phyloP scores from a whole-genome alignment of 2,329 filamentous ascomycete species.

The Epichloe gansuensis region DNA sequence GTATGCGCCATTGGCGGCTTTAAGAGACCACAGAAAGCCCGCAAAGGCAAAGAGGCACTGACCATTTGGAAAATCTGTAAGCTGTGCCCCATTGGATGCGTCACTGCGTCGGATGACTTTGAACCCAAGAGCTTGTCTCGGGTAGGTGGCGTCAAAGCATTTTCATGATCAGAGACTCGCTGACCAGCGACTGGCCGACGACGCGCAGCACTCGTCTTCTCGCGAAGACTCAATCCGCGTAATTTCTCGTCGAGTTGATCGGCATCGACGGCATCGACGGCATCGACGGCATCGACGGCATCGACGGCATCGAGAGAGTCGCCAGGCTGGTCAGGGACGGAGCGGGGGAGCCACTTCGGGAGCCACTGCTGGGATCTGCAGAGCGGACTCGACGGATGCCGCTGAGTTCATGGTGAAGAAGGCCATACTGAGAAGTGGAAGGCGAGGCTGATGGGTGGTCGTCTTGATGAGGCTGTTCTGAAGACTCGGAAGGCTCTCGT shows the following conservation, averaged over 20 bases:
- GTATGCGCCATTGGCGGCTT: no score
- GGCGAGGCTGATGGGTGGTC: constrained; percentile 22
- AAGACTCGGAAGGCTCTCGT: constrained; percentile 39
- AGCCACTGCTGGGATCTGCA: constrained; percentile 13
- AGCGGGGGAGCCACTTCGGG: constrained; percentile 25
- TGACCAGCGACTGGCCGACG: constrained; percentile 31
- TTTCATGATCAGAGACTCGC: constrained; percentile 49
- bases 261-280: constrained; percentile 13
- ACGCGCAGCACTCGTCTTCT: constrained; percentile 16
- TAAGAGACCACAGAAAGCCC: background rate
- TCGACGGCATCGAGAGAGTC: constrained; percentile 19
- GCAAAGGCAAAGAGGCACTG: constrained; percentile 15
- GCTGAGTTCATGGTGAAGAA: constrained; percentile 30
- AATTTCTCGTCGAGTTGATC: constrained; percentile 37
- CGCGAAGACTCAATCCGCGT: constrained; percentile 36
- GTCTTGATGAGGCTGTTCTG: constrained; percentile 28
- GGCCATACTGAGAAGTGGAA: constrained; percentile 44
- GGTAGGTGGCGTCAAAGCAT: constrained; percentile 37
- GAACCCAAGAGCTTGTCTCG: constrained; percentile 40
- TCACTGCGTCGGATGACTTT: constrained; percentile 40
- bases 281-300: constrained; percentile 2
- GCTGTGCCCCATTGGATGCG: constrained; percentile 28
- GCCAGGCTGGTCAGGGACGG: constrained; percentile 17
- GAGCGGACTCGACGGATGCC: constrained; percentile 22
- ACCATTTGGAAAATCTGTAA: constrained; percentile 72